Evolutionary conservation across 192 early-diverging fungal species (phyloP), one percentile per base, ranked within the genome.

Genomic region (Entophlyctis luteolus): DNA sequence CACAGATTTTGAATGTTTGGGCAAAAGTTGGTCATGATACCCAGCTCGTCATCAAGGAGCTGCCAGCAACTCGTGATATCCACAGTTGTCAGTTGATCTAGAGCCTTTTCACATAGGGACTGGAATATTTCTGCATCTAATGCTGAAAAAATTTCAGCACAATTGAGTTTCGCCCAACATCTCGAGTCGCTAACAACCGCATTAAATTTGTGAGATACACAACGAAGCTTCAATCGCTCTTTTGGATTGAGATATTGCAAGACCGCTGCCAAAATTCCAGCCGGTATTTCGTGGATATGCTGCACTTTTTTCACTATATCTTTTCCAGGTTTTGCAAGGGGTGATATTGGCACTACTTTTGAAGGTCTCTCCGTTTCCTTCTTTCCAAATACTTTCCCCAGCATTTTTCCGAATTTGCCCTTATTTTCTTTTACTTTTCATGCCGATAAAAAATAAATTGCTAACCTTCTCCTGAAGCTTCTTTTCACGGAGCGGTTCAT

Each of bases 31-130:
- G 65, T 70, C 29, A 84, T 42, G 1, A 55, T 48, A 22, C 48
- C 50, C 4, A 83, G 35, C 22, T 75, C 75, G 32, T 72, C 71
- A 55, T 83, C 80, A 12, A 48, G 25, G 33, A 83, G 31, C 42
- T 70, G 68, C 68, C 72, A 82, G 59, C 81, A 83, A 53, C 65
- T 65, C 22, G 49, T 66, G 6, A 81, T 52, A 37, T 78, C 63
- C 0, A 79, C 25, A 18, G 16, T 22, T 16, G 46, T 68, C 36
- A 75, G 68, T 23, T 67, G 71, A 33, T 73, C 69, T 10, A 49
- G 59, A 5, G 67, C 54, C 3, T 65, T 42, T 27, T 65, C 56
- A 32, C 42, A 70, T 2, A 75, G 62, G 18, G 10, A 8, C 36
- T 18, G 10, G 27, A 76, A 45, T 35, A 67, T 35, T 28, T 59